A percentile compares a stretch with the other conserved stretches of the same genome.
These are phyloP conservation scores for Puccinia triticina DNA, from an alignment of 1,284 basidiomycete genomes.

Conservation along the genomic window DNA sequence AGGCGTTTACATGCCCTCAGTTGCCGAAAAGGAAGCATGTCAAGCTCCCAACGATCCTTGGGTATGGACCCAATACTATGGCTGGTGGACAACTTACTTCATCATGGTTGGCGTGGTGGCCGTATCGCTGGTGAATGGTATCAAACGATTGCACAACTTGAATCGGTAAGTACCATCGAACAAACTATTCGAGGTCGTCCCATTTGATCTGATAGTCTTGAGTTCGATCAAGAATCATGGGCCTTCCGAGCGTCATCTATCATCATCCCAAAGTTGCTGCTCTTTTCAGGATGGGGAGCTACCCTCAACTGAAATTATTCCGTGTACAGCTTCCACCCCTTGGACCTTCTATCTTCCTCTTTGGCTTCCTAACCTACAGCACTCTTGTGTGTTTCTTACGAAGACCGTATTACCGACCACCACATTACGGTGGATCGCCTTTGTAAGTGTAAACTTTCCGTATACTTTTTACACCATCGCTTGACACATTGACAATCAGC, in stretches of 20 bases:
- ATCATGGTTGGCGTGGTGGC: slow-evolving; percentile 27
- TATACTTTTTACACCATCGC: background rate
- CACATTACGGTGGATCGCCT: slow-evolving; percentile 23
- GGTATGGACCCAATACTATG: slow-evolving; percentile 27
- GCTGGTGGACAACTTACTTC: slow-evolving; percentile 50
- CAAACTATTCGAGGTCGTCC: background rate
- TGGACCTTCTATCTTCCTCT: slow-evolving; percentile 39
- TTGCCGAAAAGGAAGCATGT: slow-evolving; percentile 31
- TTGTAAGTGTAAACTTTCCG: slow-evolving; percentile 31
- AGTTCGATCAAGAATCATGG: slow-evolving; percentile 23
- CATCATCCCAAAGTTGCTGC: slow-evolving; percentile 37
- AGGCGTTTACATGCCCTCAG: slow-evolving; percentile 34
- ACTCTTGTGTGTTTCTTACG: slow-evolving; percentile 32
- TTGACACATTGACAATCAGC: background rate
- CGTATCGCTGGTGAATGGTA: slow-evolving; percentile 33
- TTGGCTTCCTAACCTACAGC: slow-evolving; percentile 41
- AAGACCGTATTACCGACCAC: slow-evolving; percentile 34
- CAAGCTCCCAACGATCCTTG: slow-evolving; percentile 48
- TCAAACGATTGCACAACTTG: slow-evolving; percentile 43
- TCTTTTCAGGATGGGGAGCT: slow-evolving; percentile 32
- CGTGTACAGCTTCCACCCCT: slow-evolving; percentile 23
- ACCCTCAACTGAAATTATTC: slow-evolving; percentile 26
- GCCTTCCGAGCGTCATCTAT: slow-evolving; percentile 24
- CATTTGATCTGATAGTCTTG: background rate
- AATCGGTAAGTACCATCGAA: slow-evolving; percentile 33